Evolutionary conservation across 2,329 filamentous ascomycete species (phyloP), one percentile per base, ranked within the genome.

Genomic region (Dothistroma pini): DNA sequence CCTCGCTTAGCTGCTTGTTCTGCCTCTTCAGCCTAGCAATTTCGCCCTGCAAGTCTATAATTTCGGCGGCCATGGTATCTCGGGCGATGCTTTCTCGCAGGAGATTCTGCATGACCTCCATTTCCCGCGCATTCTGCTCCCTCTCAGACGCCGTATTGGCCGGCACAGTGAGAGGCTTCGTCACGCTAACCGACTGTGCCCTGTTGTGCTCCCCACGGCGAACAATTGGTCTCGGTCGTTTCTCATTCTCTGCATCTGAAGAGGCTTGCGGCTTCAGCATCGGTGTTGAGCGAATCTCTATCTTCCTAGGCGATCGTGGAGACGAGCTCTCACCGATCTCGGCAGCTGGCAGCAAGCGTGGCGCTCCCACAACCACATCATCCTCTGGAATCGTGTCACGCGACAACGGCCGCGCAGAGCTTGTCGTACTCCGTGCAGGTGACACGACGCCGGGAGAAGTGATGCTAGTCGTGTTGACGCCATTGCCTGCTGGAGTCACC

Each of bases 91-190:
- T 67, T 51, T 71, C 68, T 7, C 69, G 68, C 47, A 72, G 56
- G 56, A 72, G 61, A 55, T 63, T 68, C 57, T 70, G 68, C 63
- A 71, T 66, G 29, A 71, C 58, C 55, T 71, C 65, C 64, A 69
- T 69, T 55, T 72, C 70, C 11, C 68, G 62, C 58, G 63, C 57
- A 21, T 58, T 62, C 53, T 67, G 67, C 58, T 68, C 64, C 32
- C 63, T 60, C 56, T 68, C 65, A 4, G 59, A 63, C 22, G 63
- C 51, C 34, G 59, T 58, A 8, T 61, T 60, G 11, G 48, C 54
- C 38, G 66, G 66, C 9, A 66, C 64, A 1, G 68, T 68, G 19
- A 57, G 61, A 31, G 65, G 66, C 50, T 57, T 51, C 12, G 47
- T 35, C 10, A 49, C 55, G 35, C 63, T 57, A 2, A 65, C 63